phyloP scores from a whole-genome alignment of 495 filamentous ascomycete species.

The Podospora didyma region DNA sequence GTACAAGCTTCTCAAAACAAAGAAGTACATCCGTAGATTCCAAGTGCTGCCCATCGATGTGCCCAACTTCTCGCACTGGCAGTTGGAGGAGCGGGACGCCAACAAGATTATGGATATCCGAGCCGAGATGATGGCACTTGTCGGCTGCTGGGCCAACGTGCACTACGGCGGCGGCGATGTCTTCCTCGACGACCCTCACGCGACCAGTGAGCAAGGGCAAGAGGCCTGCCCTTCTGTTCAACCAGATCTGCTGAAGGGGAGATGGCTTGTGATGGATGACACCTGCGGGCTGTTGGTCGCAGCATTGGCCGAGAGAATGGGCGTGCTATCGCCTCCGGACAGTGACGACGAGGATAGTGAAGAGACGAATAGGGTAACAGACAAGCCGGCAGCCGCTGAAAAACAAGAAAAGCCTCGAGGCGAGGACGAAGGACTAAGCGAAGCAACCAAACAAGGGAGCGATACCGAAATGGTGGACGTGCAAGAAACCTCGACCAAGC shows the following conservation, averaged over 20 bases:
- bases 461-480: constrained; percentile 20
- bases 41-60: constrained; percentile 81
- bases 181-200: constrained; percentile 25
- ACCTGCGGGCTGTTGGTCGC: constrained; percentile 82
- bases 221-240: constrained; percentile 19
- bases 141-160: constrained; percentile 50
- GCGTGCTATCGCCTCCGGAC: constrained; percentile 59
- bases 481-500: constrained; percentile 1
- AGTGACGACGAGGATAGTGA: constrained; percentile 36
- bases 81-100: constrained; percentile 72
- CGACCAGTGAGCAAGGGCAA: constrained; percentile 19
- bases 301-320: constrained; percentile 88
- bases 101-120: constrained; percentile 81
- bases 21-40: constrained; percentile 87
- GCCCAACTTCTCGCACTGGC: constrained; percentile 63
- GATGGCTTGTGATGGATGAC: constrained; percentile 89
- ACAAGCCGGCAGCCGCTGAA: background rate
- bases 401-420: background rate
- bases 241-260: constrained; percentile 42
- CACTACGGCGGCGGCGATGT: constrained; percentile 42
- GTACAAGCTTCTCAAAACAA: constrained; percentile 88
- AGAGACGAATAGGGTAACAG: constrained; percentile 13
- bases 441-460: background rate
- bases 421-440: background rate
- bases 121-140: constrained; percentile 75